phyloP scores from a whole-genome alignment of 2,329 filamentous ascomycete genomes.

The Diplodia corticola region DNA sequence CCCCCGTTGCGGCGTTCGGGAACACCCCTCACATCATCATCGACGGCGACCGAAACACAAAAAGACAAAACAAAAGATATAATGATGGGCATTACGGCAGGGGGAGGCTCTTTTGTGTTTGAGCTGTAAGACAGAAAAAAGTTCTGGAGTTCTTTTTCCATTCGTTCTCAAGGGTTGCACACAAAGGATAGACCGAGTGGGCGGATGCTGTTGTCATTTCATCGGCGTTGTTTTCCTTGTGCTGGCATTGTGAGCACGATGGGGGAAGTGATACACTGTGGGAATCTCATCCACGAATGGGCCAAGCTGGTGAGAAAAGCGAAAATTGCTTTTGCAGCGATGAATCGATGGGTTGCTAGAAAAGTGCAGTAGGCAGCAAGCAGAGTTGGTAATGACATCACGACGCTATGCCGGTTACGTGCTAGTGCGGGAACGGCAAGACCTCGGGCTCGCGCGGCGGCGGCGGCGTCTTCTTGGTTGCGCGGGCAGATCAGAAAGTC shows the following conservation, averaged over 20 bases:
- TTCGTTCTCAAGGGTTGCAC: neutral
- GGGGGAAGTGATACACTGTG: too few relatives aligned
- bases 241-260: neutral
- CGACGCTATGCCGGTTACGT: neutral
- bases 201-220: conserved; percentile 6
- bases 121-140: neutral
- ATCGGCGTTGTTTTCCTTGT: neutral
- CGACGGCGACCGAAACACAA: neutral
- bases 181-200: conserved; percentile 4
- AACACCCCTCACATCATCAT: conserved; percentile 6
- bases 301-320: neutral
- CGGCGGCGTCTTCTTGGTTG: neutral
- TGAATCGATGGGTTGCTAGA: neutral
- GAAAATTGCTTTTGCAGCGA: conserved; percentile 2
- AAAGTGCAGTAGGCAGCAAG: neutral
- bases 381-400: conserved; percentile 8
- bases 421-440: neutral
- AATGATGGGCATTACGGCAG: neutral
- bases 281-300: neutral
- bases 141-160: neutral
- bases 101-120: neutral
- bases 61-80: neutral
- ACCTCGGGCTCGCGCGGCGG: neutral
- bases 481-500: conserved; percentile 21
- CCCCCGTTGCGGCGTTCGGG: conserved; percentile 14